A percentile compares a stretch with the other conserved stretches of the same genome.
Evolutionary conservation across 345 rosid species (phyloP).

Genomic region (Microthlaspi erraticum): DNA sequence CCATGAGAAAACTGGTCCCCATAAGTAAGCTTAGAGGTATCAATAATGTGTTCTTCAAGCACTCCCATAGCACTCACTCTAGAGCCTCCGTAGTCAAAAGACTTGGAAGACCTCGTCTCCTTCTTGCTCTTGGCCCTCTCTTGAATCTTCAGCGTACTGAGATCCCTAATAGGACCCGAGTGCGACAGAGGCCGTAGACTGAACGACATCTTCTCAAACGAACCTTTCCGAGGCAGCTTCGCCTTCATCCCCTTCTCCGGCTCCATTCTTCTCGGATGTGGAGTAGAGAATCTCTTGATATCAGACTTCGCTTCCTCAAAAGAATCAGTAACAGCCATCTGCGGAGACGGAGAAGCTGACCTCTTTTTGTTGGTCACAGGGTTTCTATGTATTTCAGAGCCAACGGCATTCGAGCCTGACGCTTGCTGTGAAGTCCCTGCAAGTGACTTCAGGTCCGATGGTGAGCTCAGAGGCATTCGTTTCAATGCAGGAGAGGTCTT

Average conservation of each 20-base stretch:
- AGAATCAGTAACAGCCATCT: conserved; percentile 52
- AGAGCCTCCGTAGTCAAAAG: conserved; percentile 65
- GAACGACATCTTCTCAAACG: conserved; percentile 36
- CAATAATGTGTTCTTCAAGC: conserved; percentile 61
- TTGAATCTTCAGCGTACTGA: conserved; percentile 51
- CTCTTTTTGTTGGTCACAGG: conserved; percentile 56
- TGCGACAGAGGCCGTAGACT: conserved; percentile 38
- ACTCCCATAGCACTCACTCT: conserved; percentile 62
- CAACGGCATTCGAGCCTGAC: background rate
- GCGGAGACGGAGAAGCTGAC: conserved; percentile 67
- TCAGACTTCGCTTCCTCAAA: conserved; percentile 66
- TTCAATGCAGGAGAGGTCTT: conserved; percentile 47
- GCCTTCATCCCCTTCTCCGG: conserved; percentile 42
- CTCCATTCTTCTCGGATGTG: conserved; percentile 56
- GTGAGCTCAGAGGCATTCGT: conserved; percentile 43
- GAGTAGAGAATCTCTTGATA: conserved; percentile 71
- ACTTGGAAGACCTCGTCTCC: conserved; percentile 67
- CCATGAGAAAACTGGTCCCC: conserved; percentile 81
- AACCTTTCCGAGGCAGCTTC: conserved; percentile 44
- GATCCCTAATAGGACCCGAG: conserved; percentile 58
- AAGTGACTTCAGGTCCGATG: conserved; percentile 42
- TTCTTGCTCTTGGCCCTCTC: conserved; percentile 56
- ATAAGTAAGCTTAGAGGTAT: conserved; percentile 61
- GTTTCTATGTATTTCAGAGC: conserved; percentile 41
- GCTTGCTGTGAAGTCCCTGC: conserved; percentile 24